Conservation (phyloP, 495 filamentous ascomycete genomes). For the Hypoxylon rickii region DNA sequence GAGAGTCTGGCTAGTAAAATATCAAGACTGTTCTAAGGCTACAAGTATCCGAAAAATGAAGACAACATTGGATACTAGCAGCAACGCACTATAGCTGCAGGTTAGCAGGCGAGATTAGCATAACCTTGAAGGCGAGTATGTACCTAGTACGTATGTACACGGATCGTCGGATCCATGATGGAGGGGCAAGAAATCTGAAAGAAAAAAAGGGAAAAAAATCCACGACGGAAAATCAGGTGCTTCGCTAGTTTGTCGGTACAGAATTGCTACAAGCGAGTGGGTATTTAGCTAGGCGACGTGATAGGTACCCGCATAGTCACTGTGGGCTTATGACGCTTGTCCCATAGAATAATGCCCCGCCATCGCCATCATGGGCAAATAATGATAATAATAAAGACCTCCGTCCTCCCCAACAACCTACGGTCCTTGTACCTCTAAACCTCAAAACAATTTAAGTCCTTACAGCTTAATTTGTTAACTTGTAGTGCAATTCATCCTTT, state of each 20-base stretch:
- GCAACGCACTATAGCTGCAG: too few species aligned
- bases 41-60: too few species aligned
- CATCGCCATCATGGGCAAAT: conserved; percentile 30
- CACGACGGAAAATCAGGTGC: conserved; percentile 27
- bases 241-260: conserved; percentile 14
- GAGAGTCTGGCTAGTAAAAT: too few species aligned
- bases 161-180: too few species aligned
- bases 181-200: conserved; percentile 19
- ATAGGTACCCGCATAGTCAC: conserved; percentile 25
- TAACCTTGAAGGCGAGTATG: too few species aligned
- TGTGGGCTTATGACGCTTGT: conserved; percentile 31
- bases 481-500: not conserved
- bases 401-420: conserved; percentile 22
- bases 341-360: conserved; percentile 24
- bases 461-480: conserved; percentile 26
- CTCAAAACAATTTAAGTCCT: conserved; percentile 6
- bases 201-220: conserved; percentile 24
- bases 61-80: too few species aligned
- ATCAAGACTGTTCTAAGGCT: too few species aligned
- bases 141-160: not conserved
- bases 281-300: not conserved
- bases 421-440: not conserved
- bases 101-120: too few species aligned
- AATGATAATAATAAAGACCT: conserved; percentile 10
- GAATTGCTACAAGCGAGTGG: conserved; percentile 7